Base-by-base conservation (phyloP, 2,329 filamentous ascomycete species). In the Fusarium vanettenii region DNA sequence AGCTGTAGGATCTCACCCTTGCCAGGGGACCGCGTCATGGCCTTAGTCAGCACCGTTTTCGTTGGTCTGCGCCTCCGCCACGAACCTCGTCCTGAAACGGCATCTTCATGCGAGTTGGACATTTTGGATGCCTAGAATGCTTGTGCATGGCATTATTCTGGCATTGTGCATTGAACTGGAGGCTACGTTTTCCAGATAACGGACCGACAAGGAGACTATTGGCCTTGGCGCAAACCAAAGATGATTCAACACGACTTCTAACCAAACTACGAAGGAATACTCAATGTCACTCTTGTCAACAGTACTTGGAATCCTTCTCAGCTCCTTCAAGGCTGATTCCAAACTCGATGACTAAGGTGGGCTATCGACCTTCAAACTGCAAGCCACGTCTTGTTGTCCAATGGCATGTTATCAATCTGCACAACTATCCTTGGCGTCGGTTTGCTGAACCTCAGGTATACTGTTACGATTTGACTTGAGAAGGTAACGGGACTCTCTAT, bases 21-120 rank as follows among this genome's bases (percentile, higher is more conserved):
- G 56, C 27, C n/a, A 62, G 48, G 69, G 45, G 69, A 75, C 72
- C 72, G 69, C 72, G 72, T 75, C 72, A 75, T 73, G 65, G 31
- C 33, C 69, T 75, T 75, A 77, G 67, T 73, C 67, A 73, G 60
- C 73, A 35, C 45, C 13, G 29, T 39, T 35, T 29, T n/a, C 22
- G 20, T 50, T 67, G 39, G 41, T 56, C 70, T 71, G 61, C 70
- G 68, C 68, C 70, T 71, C 67, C 69, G 59, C 59, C 62, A 50
- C 39, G 37, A 41, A 29, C 59, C 25, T 27, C 16, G 43, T 35
- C 39, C 52, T 27, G 35, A 39, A 59, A 59, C 33, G 35, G 56
- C 35, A 1, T 39, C 33, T 25, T 59, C 22, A 59, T 59, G 56
- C 22, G 18, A 41, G 50, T 2, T 33, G 27, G 10, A 52, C 27